These are phyloP conservation scores for Aphanomyces stellatus DNA, from an alignment of 352 stramenopile species.

Conservation along the genomic window DNA sequence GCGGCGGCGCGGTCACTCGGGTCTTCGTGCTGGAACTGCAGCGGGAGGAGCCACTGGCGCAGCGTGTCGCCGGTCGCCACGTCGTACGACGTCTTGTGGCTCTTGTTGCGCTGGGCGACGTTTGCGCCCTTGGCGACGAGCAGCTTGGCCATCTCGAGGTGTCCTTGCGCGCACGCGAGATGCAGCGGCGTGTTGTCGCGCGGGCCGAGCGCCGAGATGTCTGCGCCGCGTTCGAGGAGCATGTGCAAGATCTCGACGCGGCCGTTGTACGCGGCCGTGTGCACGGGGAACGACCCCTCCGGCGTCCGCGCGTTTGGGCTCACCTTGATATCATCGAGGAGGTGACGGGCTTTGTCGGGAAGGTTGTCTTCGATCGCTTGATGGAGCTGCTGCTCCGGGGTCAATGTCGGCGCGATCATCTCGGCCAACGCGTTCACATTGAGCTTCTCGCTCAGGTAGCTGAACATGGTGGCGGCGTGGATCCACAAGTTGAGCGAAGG, in stretches of 20 bases:
- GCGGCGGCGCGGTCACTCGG: constrained; percentile 11
- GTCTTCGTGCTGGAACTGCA: constrained; percentile 74
- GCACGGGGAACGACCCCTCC: constrained; percentile 71
- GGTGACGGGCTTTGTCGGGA: constrained; percentile 53
- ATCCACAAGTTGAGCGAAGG: neutral
- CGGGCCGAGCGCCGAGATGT: constrained; percentile 57
- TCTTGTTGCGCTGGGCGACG: constrained; percentile 69
- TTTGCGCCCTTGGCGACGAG: constrained; percentile 66
- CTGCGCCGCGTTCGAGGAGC: constrained; percentile 52
- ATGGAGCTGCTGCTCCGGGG: constrained; percentile 80
- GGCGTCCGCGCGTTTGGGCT: constrained; percentile 59
- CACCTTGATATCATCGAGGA: constrained; percentile 65
- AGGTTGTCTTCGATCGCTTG: constrained; percentile 64
- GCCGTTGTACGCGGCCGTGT: constrained; percentile 78
- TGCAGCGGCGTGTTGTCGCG: constrained; percentile 77
- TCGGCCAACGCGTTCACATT: constrained; percentile 86
- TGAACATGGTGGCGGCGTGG: constrained; percentile 57
- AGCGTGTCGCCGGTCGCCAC: constrained; percentile 77
- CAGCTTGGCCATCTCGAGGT: constrained; percentile 63
- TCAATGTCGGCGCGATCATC: constrained; percentile 78
- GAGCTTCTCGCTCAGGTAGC: constrained; percentile 82
- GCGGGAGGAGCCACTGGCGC: constrained; percentile 73
- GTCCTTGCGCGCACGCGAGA: constrained; percentile 68
- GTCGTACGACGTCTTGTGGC: constrained; percentile 71
- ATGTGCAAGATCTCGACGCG: constrained; percentile 62